Evolutionary conservation across 768 basidiomycete genomes (phyloP).

Genomic region (Arthromyces matolae): DNA sequence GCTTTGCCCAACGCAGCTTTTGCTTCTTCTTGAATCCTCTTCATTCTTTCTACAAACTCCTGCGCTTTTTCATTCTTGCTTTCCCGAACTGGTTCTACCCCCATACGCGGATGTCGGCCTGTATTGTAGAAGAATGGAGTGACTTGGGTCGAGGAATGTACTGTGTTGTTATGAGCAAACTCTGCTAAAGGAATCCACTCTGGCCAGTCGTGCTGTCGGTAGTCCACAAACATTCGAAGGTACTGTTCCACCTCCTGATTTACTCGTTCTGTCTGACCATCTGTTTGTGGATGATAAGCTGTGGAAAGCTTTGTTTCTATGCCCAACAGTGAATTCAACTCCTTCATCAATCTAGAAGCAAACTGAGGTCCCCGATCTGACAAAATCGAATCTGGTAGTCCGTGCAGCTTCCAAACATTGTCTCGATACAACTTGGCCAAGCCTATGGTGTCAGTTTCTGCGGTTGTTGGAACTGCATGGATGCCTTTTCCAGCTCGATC

Average conservation of each 20-base stretch:
- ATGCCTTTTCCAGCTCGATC: no score
- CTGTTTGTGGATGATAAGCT: no score
- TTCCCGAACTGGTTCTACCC: not conserved
- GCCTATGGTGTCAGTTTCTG: no score
- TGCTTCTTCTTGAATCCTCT: no score
- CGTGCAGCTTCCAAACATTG: no score
- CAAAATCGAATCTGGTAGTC: conserved; percentile 21
- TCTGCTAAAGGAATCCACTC: no score
- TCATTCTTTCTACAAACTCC: no score
- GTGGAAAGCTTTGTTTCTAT: conserved; percentile 31
- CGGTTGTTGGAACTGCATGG: no score
- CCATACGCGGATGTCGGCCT: not conserved
- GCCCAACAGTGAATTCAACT: conserved; percentile 24
- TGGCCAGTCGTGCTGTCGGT: no score
- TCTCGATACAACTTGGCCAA: no score
- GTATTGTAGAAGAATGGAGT: not conserved
- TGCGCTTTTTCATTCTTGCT: not conserved
- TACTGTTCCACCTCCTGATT: conserved; percentile 3
- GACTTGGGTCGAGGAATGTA: no score
- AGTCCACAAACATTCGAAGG: not conserved
- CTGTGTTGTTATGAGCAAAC: not conserved
- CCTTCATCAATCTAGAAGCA: conserved; percentile 27
- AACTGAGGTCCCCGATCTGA: conserved; percentile 27
- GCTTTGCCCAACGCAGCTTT: not conserved
- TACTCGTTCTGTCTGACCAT: no score